These are phyloP conservation scores for Solanum sitiens DNA, from an alignment of 257 asterid species.

Conservation along the genomic window DNA sequence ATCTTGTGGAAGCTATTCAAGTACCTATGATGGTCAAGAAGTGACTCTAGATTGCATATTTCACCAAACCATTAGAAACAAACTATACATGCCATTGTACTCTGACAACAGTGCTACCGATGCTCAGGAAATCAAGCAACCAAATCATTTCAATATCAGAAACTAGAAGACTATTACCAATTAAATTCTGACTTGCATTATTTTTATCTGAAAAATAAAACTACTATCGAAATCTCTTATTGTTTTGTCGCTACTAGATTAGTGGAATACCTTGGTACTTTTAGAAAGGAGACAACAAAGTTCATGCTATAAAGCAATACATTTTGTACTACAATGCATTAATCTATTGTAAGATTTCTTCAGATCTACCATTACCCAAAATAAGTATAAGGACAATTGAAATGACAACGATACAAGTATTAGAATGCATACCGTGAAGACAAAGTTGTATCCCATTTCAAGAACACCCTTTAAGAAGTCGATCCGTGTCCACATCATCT, in stretches of 20 bases:
- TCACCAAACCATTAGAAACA: neutral
- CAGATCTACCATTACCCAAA: neutral
- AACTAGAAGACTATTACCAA: neutral
- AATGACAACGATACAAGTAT: neutral
- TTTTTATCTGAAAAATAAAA: neutral
- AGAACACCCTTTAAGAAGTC: slow-evolving; percentile 31
- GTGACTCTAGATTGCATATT: neutral
- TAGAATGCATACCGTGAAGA: slow-evolving; percentile 31
- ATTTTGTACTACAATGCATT: neutral
- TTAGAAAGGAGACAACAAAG: slow-evolving; percentile 1
- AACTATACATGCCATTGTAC: neutral
- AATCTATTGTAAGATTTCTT: neutral
- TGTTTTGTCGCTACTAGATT: neutral
- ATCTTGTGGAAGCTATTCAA: neutral
- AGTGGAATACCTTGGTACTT: neutral
- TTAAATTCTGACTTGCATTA: neutral
- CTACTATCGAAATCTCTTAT: neutral
- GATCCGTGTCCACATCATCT: slow-evolving; percentile 51
- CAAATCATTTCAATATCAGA: neutral
- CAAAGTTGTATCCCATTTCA: slow-evolving; percentile 36
- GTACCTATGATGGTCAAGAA: neutral
- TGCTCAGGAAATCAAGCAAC: neutral
- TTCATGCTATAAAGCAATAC: neutral
- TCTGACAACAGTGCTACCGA: neutral
- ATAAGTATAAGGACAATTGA: neutral